A percentile compares a stretch with the other conserved stretches of the same genome.
These are phyloP conservation scores for Fusarium zealandicum DNA, from an alignment of 2,329 filamentous ascomycete genomes.

Conservation along the genomic window DNA sequence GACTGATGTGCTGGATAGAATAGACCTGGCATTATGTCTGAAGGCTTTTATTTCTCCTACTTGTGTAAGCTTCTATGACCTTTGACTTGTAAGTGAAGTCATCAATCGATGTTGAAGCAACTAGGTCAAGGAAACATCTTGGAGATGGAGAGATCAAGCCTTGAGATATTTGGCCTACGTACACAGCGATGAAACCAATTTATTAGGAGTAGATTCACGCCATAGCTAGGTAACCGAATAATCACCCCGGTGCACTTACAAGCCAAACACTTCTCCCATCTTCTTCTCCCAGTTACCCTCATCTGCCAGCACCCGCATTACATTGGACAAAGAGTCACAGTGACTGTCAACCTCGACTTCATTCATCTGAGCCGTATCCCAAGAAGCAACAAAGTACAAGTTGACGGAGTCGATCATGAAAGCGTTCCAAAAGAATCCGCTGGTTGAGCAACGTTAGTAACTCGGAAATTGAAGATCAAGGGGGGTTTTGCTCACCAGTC, in stretches of 20 bases:
- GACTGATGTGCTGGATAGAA: neutral
- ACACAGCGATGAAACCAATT: no score
- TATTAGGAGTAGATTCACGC: no score
- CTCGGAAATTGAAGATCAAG: no score
- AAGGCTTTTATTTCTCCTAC: no score
- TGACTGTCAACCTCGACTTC: slow-evolving; percentile 42
- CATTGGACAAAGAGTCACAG: slow-evolving; percentile 43
- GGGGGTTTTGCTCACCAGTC: slow-evolving; percentile 44
- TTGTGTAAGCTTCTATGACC: no score
- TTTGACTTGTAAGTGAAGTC: no score
- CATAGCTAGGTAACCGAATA: neutral
- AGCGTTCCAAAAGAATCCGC: slow-evolving; percentile 50
- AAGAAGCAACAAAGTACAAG: slow-evolving; percentile 48
- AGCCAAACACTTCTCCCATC: slow-evolving; percentile 39
- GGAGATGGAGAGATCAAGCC: no score
- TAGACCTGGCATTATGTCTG: neutral
- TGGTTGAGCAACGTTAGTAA: slow-evolving; percentile 22
- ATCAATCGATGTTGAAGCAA: no score
- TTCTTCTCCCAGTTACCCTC: slow-evolving; percentile 41
- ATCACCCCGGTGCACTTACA: slow-evolving; percentile 7
- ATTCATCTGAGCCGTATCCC: slow-evolving; percentile 52
- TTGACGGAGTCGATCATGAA: slow-evolving; percentile 46
- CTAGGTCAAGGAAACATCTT: no score
- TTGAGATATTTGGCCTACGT: no score
- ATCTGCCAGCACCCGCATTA: slow-evolving; percentile 42